A percentile compares a stretch with the other conserved stretches of the same genome.
Conservation (phyloP, 805 yeast species). For the Lipomyces orientalis region DNA sequence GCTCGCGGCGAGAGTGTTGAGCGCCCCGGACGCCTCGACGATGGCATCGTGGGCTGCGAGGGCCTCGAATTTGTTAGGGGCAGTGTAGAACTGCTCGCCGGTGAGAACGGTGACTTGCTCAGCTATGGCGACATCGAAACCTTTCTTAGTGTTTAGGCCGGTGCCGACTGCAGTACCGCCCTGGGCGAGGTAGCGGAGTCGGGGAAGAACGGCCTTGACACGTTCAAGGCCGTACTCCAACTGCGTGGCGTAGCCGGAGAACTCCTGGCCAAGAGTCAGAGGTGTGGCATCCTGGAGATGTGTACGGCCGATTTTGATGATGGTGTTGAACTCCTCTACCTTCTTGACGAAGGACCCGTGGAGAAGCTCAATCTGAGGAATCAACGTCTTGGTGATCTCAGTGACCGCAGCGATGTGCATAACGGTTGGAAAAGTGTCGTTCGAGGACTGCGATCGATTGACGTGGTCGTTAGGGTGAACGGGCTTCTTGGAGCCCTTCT, state of each 20-base stretch:
- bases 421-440: conserved; percentile 98
- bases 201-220: conserved; percentile 76
- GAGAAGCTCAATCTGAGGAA: conserved; percentile 80
- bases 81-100: conserved; percentile 87
- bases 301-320: conserved; percentile 98
- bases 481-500: conserved; percentile 86
- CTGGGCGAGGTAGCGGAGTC: conserved; percentile 85
- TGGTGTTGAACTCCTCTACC: conserved; percentile 80
- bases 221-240: conserved; percentile 87
- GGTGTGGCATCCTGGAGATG: conserved; percentile 99
- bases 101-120: conserved; percentile 83
- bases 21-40: conserved; percentile 96
- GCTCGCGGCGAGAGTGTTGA: conserved; percentile 92
- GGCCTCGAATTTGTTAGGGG: conserved; percentile 99
- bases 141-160: conserved; percentile 91
- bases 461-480: conserved; percentile 99
- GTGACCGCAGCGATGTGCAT: conserved; percentile 99
- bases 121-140: conserved; percentile 88
- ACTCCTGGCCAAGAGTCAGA: conserved; percentile 96
- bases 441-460: conserved; percentile 97
- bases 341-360: conserved; percentile 80
- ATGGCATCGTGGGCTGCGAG: conserved; percentile 98
- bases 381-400: conserved; percentile 73
- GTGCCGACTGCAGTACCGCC: conserved; percentile 99
- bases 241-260: conserved; percentile 95